Evolutionary conservation across 768 basidiomycete species (phyloP), one percentile per base, ranked within the genome.

Genomic region (Boletellus sp.): DNA sequence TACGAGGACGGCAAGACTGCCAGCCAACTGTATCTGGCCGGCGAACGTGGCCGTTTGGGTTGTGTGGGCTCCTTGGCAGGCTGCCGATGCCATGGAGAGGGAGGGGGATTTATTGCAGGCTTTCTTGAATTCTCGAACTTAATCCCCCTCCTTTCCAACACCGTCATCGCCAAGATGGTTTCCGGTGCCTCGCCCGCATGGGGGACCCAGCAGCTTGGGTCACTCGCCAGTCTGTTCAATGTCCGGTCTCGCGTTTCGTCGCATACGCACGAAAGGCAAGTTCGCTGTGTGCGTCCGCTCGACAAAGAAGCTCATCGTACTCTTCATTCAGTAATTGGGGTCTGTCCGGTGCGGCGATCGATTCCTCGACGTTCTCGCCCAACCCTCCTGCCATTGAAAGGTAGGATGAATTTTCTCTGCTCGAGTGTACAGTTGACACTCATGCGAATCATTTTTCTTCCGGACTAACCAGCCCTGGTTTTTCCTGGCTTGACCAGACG

Each of bases 61-160:
- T 2, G 13, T 24, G 39, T 51, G 45, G 17, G 6, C 3, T n/a
- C 3, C 3, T 15, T 56, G 55, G 59, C 43, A 47, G 48, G 35
- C 61, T 22, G 33, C 57, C 60, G 32, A 41, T 33, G 22, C 48
- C 32, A 48, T 34, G 45, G 32, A 48, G 15, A 23, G 28, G 22
- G 13, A 11, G 9, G 31, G n/a, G 8, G 3, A 28, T 28, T 28
- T 28, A 28, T 28, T 11, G 9, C 28, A 7, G 28, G 28, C 28
- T 28, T 11, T 9, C 11, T 1, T 16, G 16, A 22, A 50, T 55
- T 9, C 11, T 1, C 11, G 16, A 22, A 50, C 52, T 36, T 42
- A 60, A 45, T 17, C 0, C 3, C 3, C 23, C 12, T 54, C 28
- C 17, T 10, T n/a, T 17, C 15, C 39, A 19, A 6, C 9, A 6